Conservation (phyloP, 2,329 filamentous ascomycete species). For the Basipetospora sp. region DNA sequence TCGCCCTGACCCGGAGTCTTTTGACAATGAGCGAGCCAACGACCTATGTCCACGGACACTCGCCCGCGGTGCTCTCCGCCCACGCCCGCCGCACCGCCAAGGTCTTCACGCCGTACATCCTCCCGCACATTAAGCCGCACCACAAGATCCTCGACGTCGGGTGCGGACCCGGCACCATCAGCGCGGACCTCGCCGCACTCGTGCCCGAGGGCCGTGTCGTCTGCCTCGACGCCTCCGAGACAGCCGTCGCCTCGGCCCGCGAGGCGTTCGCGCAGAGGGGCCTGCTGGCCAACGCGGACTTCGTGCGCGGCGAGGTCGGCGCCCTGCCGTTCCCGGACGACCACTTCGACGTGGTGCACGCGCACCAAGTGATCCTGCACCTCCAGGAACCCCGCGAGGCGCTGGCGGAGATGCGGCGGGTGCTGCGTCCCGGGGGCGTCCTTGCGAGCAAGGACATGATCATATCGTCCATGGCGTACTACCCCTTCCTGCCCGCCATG, state of each 20-base stretch:
- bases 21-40: constrained; percentile 1
- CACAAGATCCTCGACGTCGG: constrained; percentile 31
- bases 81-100: constrained; percentile 28
- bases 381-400: constrained; percentile 20
- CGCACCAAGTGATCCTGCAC: constrained; percentile 28
- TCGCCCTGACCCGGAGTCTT: no score
- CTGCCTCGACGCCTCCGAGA: constrained; percentile 23
- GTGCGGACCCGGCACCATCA: constrained; percentile 35
- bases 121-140: constrained; percentile 23
- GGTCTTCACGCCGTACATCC: constrained; percentile 27
- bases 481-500: constrained; percentile 1
- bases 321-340: constrained; percentile 24
- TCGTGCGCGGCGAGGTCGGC: constrained; percentile 20
- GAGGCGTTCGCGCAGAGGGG: constrained; percentile 9
- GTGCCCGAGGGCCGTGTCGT: constrained; percentile 23
- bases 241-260: constrained; percentile 19
- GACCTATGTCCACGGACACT: constrained; percentile 25
- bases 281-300: constrained; percentile 14
- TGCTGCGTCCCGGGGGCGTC: constrained; percentile 27
- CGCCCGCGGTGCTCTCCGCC: constrained; percentile 20
- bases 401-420: constrained; percentile 26
- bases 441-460: constrained; percentile 44
- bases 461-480: constrained; percentile 33
- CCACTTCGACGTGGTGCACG: constrained; percentile 28
- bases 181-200: constrained; percentile 25